Conservation (phyloP, 2,329 filamentous ascomycete species). For the Aureobasidium pullulans region DNA sequence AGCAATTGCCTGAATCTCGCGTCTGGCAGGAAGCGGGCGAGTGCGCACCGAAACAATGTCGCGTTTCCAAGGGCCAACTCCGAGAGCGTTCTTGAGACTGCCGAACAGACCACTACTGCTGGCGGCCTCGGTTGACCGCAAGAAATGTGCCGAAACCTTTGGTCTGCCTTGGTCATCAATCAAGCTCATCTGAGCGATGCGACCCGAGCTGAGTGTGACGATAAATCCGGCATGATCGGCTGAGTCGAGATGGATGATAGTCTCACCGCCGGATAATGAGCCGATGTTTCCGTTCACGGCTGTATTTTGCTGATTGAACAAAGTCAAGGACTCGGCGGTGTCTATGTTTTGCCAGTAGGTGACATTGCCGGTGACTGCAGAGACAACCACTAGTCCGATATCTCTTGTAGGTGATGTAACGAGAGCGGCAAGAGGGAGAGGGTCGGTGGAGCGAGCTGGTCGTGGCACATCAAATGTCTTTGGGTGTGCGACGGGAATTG, state of each 20-base stretch:
- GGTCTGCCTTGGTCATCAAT: constrained; percentile 83
- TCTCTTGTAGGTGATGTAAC: constrained; percentile 70
- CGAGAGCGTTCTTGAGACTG: constrained; percentile 70
- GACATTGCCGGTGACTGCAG: constrained; percentile 75
- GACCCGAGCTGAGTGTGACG: constrained; percentile 74
- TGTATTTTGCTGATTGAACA: constrained; percentile 73
- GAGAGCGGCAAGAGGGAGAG: constrained; percentile 74
- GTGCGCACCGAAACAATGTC: constrained; percentile 75
- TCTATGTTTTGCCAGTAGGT: constrained; percentile 96
- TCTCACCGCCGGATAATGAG: constrained; percentile 70
- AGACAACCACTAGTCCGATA: constrained; percentile 78
- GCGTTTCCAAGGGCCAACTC: constrained; percentile 61
- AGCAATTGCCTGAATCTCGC: constrained; percentile 77
- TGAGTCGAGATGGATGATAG: constrained; percentile 67
- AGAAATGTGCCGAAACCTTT: constrained; percentile 66
- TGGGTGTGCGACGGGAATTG: constrained; percentile 60
- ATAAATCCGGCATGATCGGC: constrained; percentile 85
- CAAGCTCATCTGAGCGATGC: constrained; percentile 78
- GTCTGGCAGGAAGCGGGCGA: constrained; percentile 62
- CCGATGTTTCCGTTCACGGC: constrained; percentile 69
- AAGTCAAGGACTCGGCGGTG: constrained; percentile 73
- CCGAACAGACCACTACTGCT: constrained; percentile 64
- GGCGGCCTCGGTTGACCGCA: constrained; percentile 56
- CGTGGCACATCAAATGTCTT: constrained; percentile 75
- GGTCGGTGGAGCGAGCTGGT: constrained; percentile 58